Evolutionary conservation across 208 protist genomes (phyloP).

Genomic region (Porcisia deanei): DNA sequence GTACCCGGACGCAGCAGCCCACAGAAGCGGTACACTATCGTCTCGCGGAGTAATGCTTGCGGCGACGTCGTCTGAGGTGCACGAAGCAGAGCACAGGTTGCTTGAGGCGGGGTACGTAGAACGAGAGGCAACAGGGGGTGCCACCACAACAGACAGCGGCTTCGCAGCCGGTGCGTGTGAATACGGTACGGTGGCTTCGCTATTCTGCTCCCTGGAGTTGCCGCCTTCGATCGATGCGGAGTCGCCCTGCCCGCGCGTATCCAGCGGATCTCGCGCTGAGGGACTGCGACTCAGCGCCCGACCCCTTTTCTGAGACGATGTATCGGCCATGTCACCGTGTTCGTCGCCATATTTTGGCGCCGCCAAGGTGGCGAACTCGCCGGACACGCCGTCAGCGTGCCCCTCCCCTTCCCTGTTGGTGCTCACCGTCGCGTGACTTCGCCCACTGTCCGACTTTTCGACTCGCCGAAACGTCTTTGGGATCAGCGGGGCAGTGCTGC

Average conservation of each 20-base stretch:
- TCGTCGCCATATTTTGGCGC: background rate
- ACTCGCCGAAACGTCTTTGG: conserved; percentile 2
- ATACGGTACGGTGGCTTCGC: background rate
- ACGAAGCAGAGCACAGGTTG: conserved; percentile 4
- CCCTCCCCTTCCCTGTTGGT: background rate
- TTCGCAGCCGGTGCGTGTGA: background rate
- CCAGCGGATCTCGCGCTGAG: conserved; percentile 6
- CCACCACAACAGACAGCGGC: too few relatives aligned
- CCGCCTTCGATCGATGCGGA: background rate
- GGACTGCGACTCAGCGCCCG: conserved; percentile 7
- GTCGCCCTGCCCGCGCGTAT: background rate
- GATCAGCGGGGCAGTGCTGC: conserved; percentile 6
- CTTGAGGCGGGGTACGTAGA: background rate
- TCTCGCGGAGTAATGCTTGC: conserved; percentile 11
- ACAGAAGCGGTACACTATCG: conserved; percentile 19
- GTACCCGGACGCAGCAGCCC: conserved; percentile 7
- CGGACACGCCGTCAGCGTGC: background rate
- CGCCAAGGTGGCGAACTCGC: background rate
- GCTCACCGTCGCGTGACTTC: background rate
- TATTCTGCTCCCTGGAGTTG: background rate
- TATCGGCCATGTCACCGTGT: background rate
- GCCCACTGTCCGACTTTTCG: background rate
- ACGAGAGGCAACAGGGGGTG: background rate
- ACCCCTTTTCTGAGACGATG: background rate
- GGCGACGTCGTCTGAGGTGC: conserved; percentile 4